These are phyloP conservation scores for Pythium apleroticum DNA, from an alignment of 352 stramenopile species.

Conservation along the genomic window DNA sequence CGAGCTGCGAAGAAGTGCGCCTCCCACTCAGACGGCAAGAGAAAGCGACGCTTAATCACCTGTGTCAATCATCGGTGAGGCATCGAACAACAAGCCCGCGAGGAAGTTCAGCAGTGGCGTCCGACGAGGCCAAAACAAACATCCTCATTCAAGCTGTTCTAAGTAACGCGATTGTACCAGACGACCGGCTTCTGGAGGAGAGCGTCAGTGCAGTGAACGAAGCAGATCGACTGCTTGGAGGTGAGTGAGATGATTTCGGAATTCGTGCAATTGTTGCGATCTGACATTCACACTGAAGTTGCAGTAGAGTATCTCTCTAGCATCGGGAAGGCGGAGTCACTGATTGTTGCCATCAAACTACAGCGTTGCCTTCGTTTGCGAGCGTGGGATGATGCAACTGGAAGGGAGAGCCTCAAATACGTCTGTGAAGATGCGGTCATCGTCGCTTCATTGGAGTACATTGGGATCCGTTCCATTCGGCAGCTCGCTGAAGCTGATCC, in stretches of 20 bases:
- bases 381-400: constrained; percentile 30
- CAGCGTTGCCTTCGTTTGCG: constrained; percentile 29
- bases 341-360: constrained; percentile 24
- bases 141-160: constrained; percentile 41
- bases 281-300: constrained; percentile 16
- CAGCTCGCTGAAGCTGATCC: constrained; percentile 27
- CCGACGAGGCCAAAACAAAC: constrained; percentile 34
- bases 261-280: no score
- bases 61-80: constrained; percentile 25
- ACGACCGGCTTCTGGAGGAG: constrained; percentile 27
- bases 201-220: constrained; percentile 19
- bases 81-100: constrained; percentile 18
- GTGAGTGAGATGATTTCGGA: no score
- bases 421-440: constrained; percentile 18
- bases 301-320: constrained; percentile 24
- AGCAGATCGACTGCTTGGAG: constrained; percentile 30
- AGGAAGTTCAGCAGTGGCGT: constrained; percentile 14
- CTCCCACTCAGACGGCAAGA: constrained; percentile 33
- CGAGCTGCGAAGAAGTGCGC: constrained; percentile 31
- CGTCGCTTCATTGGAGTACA: constrained; percentile 29
- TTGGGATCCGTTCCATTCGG: constrained; percentile 30
- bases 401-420: constrained; percentile 21
- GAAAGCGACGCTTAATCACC: constrained; percentile 29
- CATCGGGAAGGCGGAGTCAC: constrained; percentile 15
- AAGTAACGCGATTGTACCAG: constrained; percentile 8